A percentile compares a stretch with the other conserved stretches of the same genome.
phyloP scores from a whole-genome alignment of 2,329 filamentous ascomycete genomes.

The Ceratocystis eucalypticola region DNA sequence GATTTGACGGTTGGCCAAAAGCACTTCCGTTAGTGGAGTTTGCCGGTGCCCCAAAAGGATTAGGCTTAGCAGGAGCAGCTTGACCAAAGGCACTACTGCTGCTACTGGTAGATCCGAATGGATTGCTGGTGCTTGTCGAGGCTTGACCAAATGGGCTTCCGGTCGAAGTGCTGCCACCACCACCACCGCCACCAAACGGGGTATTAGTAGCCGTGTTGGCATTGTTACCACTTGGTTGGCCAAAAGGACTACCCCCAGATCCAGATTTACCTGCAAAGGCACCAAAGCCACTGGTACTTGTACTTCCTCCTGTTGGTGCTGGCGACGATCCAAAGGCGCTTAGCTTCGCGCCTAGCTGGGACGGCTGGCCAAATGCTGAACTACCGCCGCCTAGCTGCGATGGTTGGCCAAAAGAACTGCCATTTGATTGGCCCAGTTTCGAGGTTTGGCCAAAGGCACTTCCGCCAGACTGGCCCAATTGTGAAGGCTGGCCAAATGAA shows the following conservation, averaged over 20 bases:
- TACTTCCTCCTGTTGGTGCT: conserved; percentile 10
- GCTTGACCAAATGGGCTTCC: conserved; percentile 21
- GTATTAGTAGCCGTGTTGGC: not conserved
- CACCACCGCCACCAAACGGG: conserved; percentile 1
- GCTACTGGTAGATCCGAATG: not conserved
- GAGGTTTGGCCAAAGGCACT: conserved; percentile 28
- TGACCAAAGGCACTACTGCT: conserved; percentile 23
- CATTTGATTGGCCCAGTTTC: conserved; percentile 21
- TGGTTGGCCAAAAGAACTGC: conserved; percentile 28
- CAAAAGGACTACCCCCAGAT: conserved; percentile 6
- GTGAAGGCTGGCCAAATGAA: conserved; percentile 26
- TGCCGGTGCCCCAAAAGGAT: conserved; percentile 25
- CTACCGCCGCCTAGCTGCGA: conserved; percentile 25
- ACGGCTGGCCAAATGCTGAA: conserved; percentile 24
- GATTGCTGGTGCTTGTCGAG: conserved; percentile 14
- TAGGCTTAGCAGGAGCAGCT: conserved; percentile 18
- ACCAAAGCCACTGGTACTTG: conserved; percentile 16
- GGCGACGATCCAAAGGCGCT: conserved; percentile 20
- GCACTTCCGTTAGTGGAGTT: conserved; percentile 8
- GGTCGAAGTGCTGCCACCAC: not conserved
- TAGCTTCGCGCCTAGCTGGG: conserved; percentile 11
- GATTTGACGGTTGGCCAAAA: conserved; percentile 18
- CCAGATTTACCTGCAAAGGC: conserved; percentile 27
- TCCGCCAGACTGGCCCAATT: conserved; percentile 25
- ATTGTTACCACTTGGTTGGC: conserved; percentile 4